phyloP scores from a whole-genome alignment of 2,329 filamentous ascomycete species.

The Verticillium isaacii region DNA sequence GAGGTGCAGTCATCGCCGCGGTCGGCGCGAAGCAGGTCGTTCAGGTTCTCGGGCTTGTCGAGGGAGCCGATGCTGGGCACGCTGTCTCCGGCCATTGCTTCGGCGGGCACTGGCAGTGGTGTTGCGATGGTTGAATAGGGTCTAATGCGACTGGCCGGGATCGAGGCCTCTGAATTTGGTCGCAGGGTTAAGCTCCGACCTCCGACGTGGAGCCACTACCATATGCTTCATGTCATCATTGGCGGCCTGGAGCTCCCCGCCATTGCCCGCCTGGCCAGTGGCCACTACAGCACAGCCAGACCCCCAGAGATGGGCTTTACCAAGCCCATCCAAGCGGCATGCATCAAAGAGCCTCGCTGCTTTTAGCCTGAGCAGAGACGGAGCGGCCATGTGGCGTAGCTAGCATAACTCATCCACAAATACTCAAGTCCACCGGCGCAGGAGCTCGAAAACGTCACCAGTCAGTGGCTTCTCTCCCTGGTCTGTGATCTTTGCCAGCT shows the following conservation, averaged over 20 bases:
- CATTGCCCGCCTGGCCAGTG: not conserved
- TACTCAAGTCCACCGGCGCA: no score
- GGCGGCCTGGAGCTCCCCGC: slow-evolving; percentile 3
- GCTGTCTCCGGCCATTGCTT: slow-evolving; percentile 40
- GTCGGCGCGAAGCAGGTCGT: slow-evolving; percentile 53
- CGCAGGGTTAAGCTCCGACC: not conserved
- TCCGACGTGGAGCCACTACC: not conserved
- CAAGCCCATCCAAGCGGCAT: no score
- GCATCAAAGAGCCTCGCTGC: no score
- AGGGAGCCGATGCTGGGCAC: slow-evolving; percentile 47
- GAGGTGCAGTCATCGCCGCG: slow-evolving; percentile 62
- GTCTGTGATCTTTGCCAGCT: no score
- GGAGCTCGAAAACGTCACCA: no score
- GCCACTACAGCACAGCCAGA: no score
- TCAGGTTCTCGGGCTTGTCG: slow-evolving; percentile 57
- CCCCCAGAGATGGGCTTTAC: no score
- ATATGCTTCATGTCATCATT: slow-evolving; percentile 25
- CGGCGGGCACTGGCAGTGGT: not conserved
- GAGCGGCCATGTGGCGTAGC: no score
- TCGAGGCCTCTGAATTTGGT: not conserved
- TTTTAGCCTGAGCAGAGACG: no score
- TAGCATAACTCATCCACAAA: no score
- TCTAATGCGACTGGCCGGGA: not conserved
- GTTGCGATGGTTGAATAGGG: not conserved
- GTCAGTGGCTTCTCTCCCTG: no score